phyloP scores from a whole-genome alignment of 805 yeast species.

The Myxozyma melibiosi region DNA sequence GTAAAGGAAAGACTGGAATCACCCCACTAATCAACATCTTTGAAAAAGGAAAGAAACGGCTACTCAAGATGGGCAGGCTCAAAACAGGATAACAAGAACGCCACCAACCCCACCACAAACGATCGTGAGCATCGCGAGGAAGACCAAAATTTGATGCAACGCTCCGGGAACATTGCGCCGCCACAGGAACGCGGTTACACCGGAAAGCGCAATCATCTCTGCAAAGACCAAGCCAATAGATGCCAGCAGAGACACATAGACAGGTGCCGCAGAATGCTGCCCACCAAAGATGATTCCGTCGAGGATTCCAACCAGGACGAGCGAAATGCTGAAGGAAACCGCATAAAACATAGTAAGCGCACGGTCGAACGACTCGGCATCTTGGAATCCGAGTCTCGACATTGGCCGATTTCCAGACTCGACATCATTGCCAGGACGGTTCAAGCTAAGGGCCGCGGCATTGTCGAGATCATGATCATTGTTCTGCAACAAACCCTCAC shows the following conservation, averaged over 20 bases:
- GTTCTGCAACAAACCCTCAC: slow-evolving; percentile 41
- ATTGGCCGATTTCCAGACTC: slow-evolving; percentile 7
- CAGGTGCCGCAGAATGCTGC: slow-evolving; percentile 34
- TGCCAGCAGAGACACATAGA: slow-evolving; percentile 41
- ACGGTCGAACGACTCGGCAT: slow-evolving; percentile 9
- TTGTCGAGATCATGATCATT: slow-evolving; percentile 1
- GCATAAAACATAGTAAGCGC: slow-evolving; percentile 32
- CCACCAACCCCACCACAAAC: slow-evolving; percentile 52
- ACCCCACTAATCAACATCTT: not conserved
- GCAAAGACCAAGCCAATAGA: slow-evolving; percentile 48
- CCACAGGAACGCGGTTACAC: slow-evolving; percentile 50
- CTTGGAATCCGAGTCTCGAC: not conserved
- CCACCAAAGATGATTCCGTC: slow-evolving; percentile 48
- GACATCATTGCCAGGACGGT: not conserved
- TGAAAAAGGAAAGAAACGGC: not conserved
- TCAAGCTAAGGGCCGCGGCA: not conserved
- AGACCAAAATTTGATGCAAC: slow-evolving; percentile 50
- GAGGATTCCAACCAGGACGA: slow-evolving; percentile 49
- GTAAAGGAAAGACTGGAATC: not conserved
- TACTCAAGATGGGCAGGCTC: not conserved
- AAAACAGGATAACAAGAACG: slow-evolving; percentile 33
- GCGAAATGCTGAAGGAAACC: slow-evolving; percentile 38
- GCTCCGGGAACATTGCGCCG: slow-evolving; percentile 45
- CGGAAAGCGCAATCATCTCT: slow-evolving; percentile 47
- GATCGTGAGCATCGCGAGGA: slow-evolving; percentile 47